Percentiles rank a stretch among this genome's conserved stretches.
Evolutionary conservation across 192 early-diverging fungal genomes (phyloP).

Genomic region (Helicostylum pulchrum): DNA sequence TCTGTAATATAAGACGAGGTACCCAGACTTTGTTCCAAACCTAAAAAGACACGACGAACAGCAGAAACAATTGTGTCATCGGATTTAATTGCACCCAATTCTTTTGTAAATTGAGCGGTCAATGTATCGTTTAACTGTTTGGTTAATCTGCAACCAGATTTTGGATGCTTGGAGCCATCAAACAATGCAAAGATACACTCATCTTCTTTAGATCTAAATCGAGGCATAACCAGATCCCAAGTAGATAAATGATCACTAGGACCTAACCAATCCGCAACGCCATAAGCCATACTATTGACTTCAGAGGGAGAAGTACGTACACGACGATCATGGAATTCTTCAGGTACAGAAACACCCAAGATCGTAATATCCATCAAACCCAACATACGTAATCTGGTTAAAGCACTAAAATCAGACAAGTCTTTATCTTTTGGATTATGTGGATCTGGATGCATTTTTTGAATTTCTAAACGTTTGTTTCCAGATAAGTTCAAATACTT

Average conservation of each 20-base stretch:
- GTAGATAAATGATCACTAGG: conserved; percentile 65
- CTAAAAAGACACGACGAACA: conserved; percentile 79
- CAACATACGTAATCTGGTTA: conserved; percentile 74
- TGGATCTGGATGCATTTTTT: conserved; percentile 54
- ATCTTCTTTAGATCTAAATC: conserved; percentile 80
- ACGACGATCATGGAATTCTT: conserved; percentile 77
- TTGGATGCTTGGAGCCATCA: conserved; percentile 61
- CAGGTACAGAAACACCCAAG: conserved; percentile 71
- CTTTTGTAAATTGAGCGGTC: conserved; percentile 60
- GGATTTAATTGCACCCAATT: conserved; percentile 67
- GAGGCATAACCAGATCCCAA: conserved; percentile 85
- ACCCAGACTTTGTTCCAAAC: conserved; percentile 78
- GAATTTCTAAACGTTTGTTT: conserved; percentile 87
- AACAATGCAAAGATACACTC: conserved; percentile 88
- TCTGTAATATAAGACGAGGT: conserved; percentile 20
- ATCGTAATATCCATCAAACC: conserved; percentile 92
- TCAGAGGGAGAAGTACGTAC: conserved; percentile 80
- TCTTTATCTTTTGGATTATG: conserved; percentile 45
- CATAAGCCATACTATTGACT: conserved; percentile 80
- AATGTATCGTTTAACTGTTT: conserved; percentile 75
- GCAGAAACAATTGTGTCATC: conserved; percentile 62
- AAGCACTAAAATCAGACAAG: conserved; percentile 73
- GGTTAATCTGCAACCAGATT: conserved; percentile 52
- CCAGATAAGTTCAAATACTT: conserved; percentile 89
- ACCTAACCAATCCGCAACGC: conserved; percentile 81